These are phyloP conservation scores for Osmanthus fragrans DNA, from an alignment of 257 asterid species.

Conservation along the genomic window DNA sequence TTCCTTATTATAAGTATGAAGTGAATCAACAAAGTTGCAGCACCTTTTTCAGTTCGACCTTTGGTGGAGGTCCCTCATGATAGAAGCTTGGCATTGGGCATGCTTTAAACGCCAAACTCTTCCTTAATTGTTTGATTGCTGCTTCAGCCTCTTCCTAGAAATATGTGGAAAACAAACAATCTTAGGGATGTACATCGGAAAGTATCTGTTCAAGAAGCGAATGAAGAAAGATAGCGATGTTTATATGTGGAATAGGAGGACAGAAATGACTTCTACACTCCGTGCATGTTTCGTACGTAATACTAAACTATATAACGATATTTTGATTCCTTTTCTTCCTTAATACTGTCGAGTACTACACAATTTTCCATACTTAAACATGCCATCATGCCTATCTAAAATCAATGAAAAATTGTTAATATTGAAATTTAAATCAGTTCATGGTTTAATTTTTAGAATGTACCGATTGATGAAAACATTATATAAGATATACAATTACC, in stretches of 20 bases:
- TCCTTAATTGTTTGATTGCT: slow-evolving; percentile 76
- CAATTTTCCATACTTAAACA: not conserved
- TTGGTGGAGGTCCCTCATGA: slow-evolving; percentile 82
- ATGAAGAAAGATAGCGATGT: not conserved
- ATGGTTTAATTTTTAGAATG: not conserved
- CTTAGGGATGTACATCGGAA: slow-evolving; percentile 4
- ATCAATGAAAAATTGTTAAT: not conserved
- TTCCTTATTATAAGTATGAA: not conserved
- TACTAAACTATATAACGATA: not conserved
- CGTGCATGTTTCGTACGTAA: not conserved
- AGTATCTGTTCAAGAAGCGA: not conserved
- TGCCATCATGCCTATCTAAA: not conserved
- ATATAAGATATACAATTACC: slow-evolving; percentile 26
- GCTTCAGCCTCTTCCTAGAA: slow-evolving; percentile 71
- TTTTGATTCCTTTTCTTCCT: not conserved
- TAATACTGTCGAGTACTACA: not conserved
- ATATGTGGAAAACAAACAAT: slow-evolving; percentile 17
- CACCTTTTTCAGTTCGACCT: slow-evolving; percentile 80
- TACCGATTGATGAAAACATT: not conserved
- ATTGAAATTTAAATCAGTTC: not conserved
- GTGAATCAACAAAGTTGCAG: not conserved
- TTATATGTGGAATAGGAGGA: not conserved
- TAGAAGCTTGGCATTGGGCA: slow-evolving; percentile 93
- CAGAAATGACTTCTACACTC: not conserved
- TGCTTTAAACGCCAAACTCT: slow-evolving; percentile 73